These are phyloP conservation scores for Penicillium pulvis DNA, from an alignment of 495 filamentous ascomycete species.

Conservation along the genomic window DNA sequence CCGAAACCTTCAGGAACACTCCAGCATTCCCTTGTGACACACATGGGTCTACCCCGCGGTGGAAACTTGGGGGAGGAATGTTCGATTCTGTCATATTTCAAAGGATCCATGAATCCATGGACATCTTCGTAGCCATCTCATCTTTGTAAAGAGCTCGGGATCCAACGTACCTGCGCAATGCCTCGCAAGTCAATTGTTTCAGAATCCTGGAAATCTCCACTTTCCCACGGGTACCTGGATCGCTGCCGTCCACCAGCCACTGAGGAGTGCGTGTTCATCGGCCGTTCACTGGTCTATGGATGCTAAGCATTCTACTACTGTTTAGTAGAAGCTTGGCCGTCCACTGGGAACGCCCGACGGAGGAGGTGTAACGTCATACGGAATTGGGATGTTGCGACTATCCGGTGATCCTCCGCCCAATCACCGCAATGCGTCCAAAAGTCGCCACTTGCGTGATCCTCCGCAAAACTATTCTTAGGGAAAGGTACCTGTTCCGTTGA, in stretches of 20 bases:
- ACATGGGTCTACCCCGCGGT: not conserved
- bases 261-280: constrained; percentile 26
- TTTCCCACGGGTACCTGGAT: constrained; percentile 14
- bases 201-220: constrained; percentile 1
- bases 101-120: too few species aligned
- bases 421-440: constrained; percentile 11
- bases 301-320: constrained; percentile 32
- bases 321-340: constrained; percentile 7
- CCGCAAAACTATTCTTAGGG: constrained; percentile 27
- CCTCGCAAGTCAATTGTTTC: not conserved
- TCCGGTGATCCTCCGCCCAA: constrained; percentile 23
- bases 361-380: constrained; percentile 26
- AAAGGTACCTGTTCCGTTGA: not conserved
- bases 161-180: not conserved
- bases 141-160: too few species aligned
- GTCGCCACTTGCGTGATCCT: constrained; percentile 32
- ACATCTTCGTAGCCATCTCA: not conserved
- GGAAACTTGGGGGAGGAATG: not conserved
- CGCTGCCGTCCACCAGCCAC: constrained; percentile 24
- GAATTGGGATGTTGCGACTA: constrained; percentile 13
- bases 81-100: not conserved
- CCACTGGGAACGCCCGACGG: constrained; percentile 17
- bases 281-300: constrained; percentile 20
- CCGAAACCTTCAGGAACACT: not conserved
- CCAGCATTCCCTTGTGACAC: not conserved